Evolutionary conservation across 176 grass and related monocot species (phyloP).

Genomic region (Carex cristatella): DNA sequence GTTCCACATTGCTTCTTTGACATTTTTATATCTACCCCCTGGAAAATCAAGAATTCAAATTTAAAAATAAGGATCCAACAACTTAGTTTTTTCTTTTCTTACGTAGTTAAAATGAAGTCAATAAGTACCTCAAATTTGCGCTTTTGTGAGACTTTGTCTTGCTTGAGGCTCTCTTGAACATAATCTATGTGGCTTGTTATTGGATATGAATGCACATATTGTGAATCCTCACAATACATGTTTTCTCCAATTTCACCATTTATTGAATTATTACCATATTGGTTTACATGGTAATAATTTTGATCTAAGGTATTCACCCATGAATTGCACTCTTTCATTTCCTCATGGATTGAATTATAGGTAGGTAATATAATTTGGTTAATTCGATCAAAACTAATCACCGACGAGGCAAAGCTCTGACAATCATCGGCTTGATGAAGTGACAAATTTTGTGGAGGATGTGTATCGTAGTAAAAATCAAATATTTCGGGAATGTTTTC

Average conservation of each 20-base stretch:
- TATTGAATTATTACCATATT: neutral
- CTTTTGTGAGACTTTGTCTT: conserved; percentile 32
- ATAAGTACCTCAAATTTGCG: conserved; percentile 22
- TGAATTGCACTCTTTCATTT: conserved; percentile 24
- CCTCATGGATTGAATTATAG: neutral
- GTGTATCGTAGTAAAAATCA: neutral
- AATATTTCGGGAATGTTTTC: neutral
- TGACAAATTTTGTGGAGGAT: neutral
- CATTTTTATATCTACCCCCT: conserved; percentile 24
- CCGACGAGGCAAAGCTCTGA: conserved; percentile 15
- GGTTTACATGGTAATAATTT: conserved; percentile 13
- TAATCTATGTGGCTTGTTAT: conserved; percentile 20
- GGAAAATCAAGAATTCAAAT: neutral
- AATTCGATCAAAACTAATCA: conserved; percentile 41
- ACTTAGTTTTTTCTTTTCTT: neutral
- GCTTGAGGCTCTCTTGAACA: conserved; percentile 11
- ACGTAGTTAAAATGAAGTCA: neutral
- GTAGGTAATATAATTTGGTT: neutral
- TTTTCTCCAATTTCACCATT: neutral
- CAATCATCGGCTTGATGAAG: neutral
- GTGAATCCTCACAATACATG: conserved; percentile 22
- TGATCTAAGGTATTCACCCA: conserved; percentile 50
- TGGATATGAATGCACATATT: conserved; percentile 24
- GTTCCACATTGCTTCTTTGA: conserved; percentile 55
- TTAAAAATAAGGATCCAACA: neutral